Base-by-base conservation (phyloP, 495 filamentous ascomycete species). In the Aspergillus homomorphus region DNA sequence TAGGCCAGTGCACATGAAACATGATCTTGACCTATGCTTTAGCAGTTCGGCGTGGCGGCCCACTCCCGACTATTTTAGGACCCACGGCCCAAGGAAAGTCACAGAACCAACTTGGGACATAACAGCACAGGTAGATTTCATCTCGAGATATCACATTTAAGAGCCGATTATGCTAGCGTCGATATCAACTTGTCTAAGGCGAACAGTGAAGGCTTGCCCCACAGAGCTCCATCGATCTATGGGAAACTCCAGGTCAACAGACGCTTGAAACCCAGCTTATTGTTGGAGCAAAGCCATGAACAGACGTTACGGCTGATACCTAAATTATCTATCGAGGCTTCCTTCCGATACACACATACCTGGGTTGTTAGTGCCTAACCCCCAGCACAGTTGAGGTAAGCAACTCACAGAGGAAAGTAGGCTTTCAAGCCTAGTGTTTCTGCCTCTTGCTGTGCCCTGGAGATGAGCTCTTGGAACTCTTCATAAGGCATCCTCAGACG, bases 351-450 rank as follows among this genome's bases (percentile, higher is more conserved):
- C 81, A 83, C 56, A 85, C 75, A 65, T 84, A 82, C 61, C 80
- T 83, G 60, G n/a, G 30, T 23, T 22, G 66, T 71, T 57, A 72
- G 69, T 22, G 45, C 26, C 23, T 42, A 15, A 22, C 12, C 18
- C 28, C 1, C 2, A 24, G 12, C 43, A 0, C 8, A 18, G 9
- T 53, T 18, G 12, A 45, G 14, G 12, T 49, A 22, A 38, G 7
- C 4, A 15, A 80, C 87, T 73, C 69, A 91, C 85, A 91, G 68
- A 44, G 87, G 88, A 59, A 91, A 90, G 68, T 92, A 92, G 56
- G 88, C 83, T 77, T 87, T 92, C 60, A 87, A 75, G 28, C 76
- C 77, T 45, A 73, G 78, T 56, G 87, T 83, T 38, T 80, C 80
- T 22, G 88, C 86, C 62, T 95, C 90, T 56, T 73, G 68, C 54